Evolutionary conservation across 2,329 filamentous ascomycete species (phyloP).

Genomic region (Zymoseptoria tritici): DNA sequence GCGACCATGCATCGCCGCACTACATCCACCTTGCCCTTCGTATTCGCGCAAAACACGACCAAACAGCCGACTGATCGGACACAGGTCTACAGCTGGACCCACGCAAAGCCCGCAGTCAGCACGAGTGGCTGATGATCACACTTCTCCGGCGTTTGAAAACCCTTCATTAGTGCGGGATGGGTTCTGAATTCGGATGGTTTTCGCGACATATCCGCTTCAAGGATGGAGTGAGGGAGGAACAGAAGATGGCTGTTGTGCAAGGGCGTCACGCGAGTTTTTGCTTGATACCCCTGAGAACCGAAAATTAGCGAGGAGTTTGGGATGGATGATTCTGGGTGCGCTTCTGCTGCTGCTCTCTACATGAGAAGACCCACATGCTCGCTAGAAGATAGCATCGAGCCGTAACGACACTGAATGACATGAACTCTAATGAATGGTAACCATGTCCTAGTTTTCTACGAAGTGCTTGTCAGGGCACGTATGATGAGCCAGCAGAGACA

Average conservation of each 20-base stretch:
- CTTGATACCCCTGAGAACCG: background rate
- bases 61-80: background rate
- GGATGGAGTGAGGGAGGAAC: background rate
- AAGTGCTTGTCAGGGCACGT: too few relatives aligned
- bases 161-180: constrained; percentile 1
- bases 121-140: constrained; percentile 15
- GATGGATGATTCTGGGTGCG: background rate
- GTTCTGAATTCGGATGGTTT: too few relatives aligned
- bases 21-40: background rate
- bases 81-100: constrained; percentile 17
- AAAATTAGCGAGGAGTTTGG: background rate
- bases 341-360: background rate
- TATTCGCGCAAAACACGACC: background rate
- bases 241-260: background rate
- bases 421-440: background rate
- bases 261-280: background rate
- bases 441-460: too few relatives aligned
- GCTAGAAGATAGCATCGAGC: background rate
- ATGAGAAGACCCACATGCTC: background rate
- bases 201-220: too few relatives aligned
- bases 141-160: constrained; percentile 13
- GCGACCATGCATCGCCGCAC: background rate
- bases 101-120: constrained; percentile 9
- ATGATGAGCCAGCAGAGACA: too few relatives aligned
- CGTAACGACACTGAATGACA: background rate